Percentiles rank a stretch among this genome's conserved stretches.
Conservation (phyloP, 257 asterid species). For the Solanum chiquidenum region DNA sequence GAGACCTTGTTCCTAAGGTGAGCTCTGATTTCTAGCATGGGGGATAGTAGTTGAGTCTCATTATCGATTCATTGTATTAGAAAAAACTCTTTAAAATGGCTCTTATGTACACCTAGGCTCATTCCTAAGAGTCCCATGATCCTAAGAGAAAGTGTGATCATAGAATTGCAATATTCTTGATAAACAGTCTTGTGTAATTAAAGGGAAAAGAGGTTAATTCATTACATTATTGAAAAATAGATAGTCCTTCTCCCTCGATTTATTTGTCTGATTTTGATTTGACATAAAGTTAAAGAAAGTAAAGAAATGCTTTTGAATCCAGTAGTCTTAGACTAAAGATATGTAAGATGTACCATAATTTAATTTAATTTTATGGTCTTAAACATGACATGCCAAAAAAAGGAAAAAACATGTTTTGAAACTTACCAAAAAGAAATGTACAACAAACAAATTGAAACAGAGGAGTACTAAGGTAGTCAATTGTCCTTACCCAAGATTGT, state of each 20-base stretch:
- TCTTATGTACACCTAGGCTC: not conserved
- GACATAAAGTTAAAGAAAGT: not conserved
- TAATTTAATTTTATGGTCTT: too few species aligned
- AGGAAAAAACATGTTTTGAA: too few species aligned
- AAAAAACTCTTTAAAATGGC: not conserved
- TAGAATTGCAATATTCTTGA: not conserved
- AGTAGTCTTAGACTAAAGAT: too few species aligned
- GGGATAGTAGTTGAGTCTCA: not conserved
- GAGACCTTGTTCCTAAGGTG: not conserved
- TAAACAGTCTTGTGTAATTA: not conserved
- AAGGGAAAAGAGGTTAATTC: not conserved
- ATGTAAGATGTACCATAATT: too few species aligned
- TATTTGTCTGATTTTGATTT: too few species aligned
- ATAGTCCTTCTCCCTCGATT: too few species aligned
- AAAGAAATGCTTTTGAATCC: not conserved
- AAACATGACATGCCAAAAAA: too few species aligned
- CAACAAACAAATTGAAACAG: not conserved
- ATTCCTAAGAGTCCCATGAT: not conserved
- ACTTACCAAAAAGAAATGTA: too few species aligned
- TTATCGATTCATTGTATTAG: not conserved
- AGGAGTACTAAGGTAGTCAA: not conserved
- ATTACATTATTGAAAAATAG: not conserved
- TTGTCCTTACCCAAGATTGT: not conserved
- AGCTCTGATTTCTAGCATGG: not conserved
- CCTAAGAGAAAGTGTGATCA: not conserved